Evolutionary conservation across 352 stramenopile genomes (phyloP), one percentile per base, ranked within the genome.

Genomic region (Globisporangium parvum): DNA sequence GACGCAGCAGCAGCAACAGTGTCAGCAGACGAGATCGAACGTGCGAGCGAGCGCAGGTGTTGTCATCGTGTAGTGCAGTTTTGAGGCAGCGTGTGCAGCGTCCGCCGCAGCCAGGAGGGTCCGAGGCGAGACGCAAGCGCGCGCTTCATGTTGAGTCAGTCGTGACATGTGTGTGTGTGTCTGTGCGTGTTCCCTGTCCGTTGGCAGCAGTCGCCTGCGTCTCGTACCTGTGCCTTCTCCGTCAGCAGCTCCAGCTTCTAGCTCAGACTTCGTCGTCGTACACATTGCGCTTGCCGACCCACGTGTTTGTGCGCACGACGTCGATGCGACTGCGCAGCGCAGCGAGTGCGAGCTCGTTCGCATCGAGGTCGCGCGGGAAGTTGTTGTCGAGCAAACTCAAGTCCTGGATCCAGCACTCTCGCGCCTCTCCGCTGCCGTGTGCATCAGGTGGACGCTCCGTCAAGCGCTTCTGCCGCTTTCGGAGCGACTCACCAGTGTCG

Each of bases 181-280:
- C 31, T 12, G 31, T 37, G 4, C 1, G 4, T 37, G 4, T 37
- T 6, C 2, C 31, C 11, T 37, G 6, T 31, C 26, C 26, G 26
- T 31, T 31, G 6, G 26, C 26, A 39, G 35, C 18, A 51, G 31
- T 17, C 35, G 40, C 31, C 31, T 37, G 31, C 31, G 1, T n/a
- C n/a, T n/a, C n/a, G n/a, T n/a, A n/a, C n/a, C n/a, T n/a, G n/a
- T n/a, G n/a, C n/a, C n/a, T n/a, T n/a, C n/a, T n/a, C n/a, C n/a
- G n/a, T n/a, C n/a, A n/a, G n/a, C n/a, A n/a, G n/a, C n/a, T n/a
- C 45, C 0, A 20, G 55, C 17, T 51, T 50, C 50, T 26, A 48
- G 39, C 28, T 63, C 78, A 92, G 9, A 90, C 74, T 68, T 92
- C 82, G 53, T 92, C 82, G 35, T 92, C 82, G 60, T 92, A 92